These are phyloP conservation scores for Camelina sativa DNA, from an alignment of 345 rosid species.

Conservation along the genomic window DNA sequence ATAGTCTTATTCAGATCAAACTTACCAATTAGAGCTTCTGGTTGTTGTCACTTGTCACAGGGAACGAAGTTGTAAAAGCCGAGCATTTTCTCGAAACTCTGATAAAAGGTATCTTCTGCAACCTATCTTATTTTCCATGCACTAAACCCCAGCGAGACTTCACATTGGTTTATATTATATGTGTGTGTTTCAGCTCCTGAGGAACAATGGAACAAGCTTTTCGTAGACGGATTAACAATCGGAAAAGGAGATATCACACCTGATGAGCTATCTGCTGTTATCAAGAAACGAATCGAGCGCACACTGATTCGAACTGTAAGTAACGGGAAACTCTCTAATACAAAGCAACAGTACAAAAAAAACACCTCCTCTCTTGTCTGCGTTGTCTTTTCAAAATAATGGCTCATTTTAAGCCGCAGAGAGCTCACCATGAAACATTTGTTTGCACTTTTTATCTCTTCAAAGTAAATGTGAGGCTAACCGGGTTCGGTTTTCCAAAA, in stretches of 20 bases:
- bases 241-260: constrained; percentile 73
- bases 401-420: no score
- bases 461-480: background rate
- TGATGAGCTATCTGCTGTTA: constrained; percentile 69
- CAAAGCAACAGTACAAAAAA: background rate
- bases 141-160: constrained; percentile 11
- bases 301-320: constrained; percentile 84
- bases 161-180: constrained; percentile 25
- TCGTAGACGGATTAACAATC: constrained; percentile 67
- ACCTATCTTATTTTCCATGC: constrained; percentile 18
- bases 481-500: background rate
- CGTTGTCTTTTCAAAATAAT: no score
- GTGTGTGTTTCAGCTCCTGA: constrained; percentile 71
- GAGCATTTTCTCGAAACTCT: constrained; percentile 76
- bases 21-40: background rate
- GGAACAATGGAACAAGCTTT: constrained; percentile 80
- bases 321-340: constrained; percentile 10
- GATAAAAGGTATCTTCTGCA: constrained; percentile 62
- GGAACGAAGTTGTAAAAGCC: constrained; percentile 68
- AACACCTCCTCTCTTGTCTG: background rate
- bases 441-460: background rate
- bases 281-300: constrained; percentile 79
- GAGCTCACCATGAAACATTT: background rate
- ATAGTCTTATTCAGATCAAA: background rate
- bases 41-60: constrained; percentile 48